Evolutionary conservation across 2,329 filamentous ascomycete genomes (phyloP).

Genomic region (Gaeumannomyces sp.): DNA sequence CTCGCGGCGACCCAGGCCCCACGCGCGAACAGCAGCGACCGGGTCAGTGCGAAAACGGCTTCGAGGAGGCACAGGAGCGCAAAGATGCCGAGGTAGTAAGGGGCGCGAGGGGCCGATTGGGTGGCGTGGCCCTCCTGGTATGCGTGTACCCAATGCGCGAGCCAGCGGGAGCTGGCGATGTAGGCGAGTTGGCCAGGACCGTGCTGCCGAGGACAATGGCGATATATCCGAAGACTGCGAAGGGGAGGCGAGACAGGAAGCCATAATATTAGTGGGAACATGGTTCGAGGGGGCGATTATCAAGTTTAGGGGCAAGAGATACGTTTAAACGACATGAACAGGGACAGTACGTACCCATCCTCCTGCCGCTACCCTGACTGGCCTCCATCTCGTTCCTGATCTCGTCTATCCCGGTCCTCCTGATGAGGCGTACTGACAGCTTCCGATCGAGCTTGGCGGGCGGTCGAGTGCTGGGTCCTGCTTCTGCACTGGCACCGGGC

Average conservation of each 20-base stretch:
- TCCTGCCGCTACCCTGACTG: conserved; percentile 22
- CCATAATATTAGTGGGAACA: neutral
- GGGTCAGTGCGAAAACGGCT: conserved; percentile 31
- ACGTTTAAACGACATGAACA: neutral
- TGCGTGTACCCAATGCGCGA: conserved; percentile 49
- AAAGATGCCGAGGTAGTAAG: conserved; percentile 43
- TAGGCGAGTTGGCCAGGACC: conserved; percentile 35
- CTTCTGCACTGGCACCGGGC: neutral
- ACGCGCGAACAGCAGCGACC: conserved; percentile 6
- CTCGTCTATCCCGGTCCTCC: neutral
- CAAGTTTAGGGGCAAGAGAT: neutral
- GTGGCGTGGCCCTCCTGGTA: conserved; percentile 37
- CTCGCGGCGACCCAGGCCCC: conserved; percentile 52
- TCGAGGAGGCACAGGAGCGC: conserved; percentile 36
- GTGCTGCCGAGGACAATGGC: conserved; percentile 31
- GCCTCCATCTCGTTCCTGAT: conserved; percentile 6
- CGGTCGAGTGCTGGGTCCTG: neutral
- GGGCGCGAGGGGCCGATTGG: conserved; percentile 44
- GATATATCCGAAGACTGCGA: conserved; percentile 32
- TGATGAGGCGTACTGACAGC: neutral
- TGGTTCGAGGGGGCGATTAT: no score
- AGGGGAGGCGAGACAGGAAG: neutral
- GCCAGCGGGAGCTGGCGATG: conserved; percentile 40
- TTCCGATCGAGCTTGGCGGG: neutral
- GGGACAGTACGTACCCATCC: conserved; percentile 32